Conservation (phyloP, 2,329 filamentous ascomycete genomes). For the Pseudofabraea citricarpa region DNA sequence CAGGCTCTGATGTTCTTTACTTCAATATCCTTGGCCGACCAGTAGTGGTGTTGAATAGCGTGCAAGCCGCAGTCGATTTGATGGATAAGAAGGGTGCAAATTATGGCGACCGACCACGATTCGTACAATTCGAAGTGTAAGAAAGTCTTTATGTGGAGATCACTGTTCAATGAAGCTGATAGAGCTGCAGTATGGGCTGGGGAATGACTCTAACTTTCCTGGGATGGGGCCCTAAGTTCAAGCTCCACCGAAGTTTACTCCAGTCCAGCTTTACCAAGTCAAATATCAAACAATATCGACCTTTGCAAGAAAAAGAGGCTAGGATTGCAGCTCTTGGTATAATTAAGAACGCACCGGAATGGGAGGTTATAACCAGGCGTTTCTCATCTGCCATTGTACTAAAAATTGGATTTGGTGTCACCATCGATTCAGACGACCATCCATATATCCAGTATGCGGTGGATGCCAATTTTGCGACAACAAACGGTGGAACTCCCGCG, state of each 20-base stretch:
- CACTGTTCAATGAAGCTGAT: neutral
- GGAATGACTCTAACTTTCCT: constrained; percentile 41
- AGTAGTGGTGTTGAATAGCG: constrained; percentile 38
- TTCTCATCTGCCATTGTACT: constrained; percentile 38
- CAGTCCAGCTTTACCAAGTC: constrained; percentile 38
- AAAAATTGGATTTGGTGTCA: constrained; percentile 38
- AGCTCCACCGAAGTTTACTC: constrained; percentile 38
- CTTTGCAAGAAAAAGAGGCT: constrained; percentile 29
- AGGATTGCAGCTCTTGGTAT: constrained; percentile 27
- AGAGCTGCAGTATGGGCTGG: constrained; percentile 32
- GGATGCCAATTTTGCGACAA: constrained; percentile 21
- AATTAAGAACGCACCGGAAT: constrained; percentile 26
- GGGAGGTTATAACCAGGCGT: constrained; percentile 29
- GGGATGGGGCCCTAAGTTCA: constrained; percentile 36
- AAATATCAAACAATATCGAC: constrained; percentile 28
- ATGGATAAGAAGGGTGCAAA: constrained; percentile 39
- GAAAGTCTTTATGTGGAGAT: neutral
- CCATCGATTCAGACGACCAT: constrained; percentile 31
- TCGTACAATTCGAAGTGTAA: constrained; percentile 20
- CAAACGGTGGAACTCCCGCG: constrained; percentile 24
- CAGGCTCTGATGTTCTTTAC: constrained; percentile 18
- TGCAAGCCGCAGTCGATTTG: constrained; percentile 34
- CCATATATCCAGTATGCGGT: constrained; percentile 35
- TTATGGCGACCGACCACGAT: constrained; percentile 38
- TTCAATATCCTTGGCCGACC: constrained; percentile 17